Evolutionary conservation across 345 rosid species (phyloP).

Genomic region (Citrus glauca): DNA sequence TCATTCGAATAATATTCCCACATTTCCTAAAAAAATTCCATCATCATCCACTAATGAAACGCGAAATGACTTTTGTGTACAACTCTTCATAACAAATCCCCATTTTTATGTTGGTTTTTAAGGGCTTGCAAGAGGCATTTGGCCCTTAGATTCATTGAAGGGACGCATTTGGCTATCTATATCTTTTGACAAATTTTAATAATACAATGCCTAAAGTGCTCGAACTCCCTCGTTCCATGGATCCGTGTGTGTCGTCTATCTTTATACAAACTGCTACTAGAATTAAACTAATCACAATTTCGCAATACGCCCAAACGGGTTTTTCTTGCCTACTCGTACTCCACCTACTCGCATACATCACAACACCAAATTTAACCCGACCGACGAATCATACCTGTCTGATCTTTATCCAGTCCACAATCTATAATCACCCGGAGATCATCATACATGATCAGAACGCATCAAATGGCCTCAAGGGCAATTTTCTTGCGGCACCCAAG

Average conservation of each 20-base stretch:
- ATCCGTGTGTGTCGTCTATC: slow-evolving; percentile 12
- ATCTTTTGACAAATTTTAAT: neutral
- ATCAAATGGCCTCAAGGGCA: neutral
- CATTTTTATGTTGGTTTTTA: neutral
- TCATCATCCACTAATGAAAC: neutral
- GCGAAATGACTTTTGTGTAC: slow-evolving; percentile 10
- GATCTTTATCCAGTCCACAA: neutral
- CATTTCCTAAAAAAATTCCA: neutral
- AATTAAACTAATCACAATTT: neutral
- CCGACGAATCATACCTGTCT: neutral
- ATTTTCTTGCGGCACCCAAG: neutral
- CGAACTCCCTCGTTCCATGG: slow-evolving; percentile 20
- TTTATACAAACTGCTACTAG: neutral
- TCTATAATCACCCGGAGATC: neutral
- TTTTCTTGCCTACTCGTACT: neutral
- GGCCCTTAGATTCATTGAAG: slow-evolving; percentile 22
- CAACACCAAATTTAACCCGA: neutral
- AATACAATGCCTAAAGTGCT: no score
- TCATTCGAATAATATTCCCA: slow-evolving; percentile 31
- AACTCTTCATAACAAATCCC: neutral
- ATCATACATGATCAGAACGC: neutral
- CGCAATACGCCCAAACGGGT: neutral
- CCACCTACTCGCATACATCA: neutral
- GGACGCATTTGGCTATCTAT: slow-evolving; percentile 11
- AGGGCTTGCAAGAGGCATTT: slow-evolving; percentile 24